Conservation (phyloP, 2,329 filamentous ascomycete species). For the Calonectria hongkongensis region DNA sequence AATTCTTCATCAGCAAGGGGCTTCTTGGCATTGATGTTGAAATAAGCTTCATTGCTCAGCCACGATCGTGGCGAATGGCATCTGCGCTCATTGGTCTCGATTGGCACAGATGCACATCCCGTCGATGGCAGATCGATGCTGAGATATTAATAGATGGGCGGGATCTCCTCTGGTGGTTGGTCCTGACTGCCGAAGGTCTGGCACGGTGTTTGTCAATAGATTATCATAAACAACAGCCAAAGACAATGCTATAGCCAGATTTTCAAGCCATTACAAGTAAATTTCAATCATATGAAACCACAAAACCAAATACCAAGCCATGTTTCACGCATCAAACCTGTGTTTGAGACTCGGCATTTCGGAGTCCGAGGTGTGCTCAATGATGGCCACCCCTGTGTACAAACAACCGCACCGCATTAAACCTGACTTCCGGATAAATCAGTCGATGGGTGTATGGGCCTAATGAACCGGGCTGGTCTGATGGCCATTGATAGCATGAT, state of each 20-base stretch:
- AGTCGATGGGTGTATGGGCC: not conserved
- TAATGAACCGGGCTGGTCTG: not conserved
- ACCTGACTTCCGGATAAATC: not conserved
- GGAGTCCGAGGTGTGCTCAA: not conserved
- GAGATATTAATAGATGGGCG: not conserved
- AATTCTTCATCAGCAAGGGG: not conserved
- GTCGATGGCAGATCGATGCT: not conserved
- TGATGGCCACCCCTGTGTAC: not conserved
- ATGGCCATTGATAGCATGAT: not conserved
- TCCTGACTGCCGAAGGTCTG: too few relatives aligned
- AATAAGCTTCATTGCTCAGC: constrained; percentile 32
- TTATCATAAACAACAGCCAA: too few relatives aligned
- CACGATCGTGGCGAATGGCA: constrained; percentile 17
- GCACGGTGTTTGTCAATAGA: too few relatives aligned
- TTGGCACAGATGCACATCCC: not conserved
- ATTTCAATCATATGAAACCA: not conserved
- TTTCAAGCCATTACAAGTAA: too few relatives aligned
- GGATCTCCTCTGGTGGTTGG: too few relatives aligned
- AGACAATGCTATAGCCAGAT: too few relatives aligned
- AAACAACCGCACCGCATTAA: not conserved
- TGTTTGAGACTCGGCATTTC: not conserved
- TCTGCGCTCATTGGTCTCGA: constrained; percentile 3
- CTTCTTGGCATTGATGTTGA: constrained; percentile 14
- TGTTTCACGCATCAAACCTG: too few relatives aligned
- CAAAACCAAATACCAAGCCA: not conserved